phyloP scores from a whole-genome alignment of 1,139 yeast species.

The Blastobotrys petasosporus region DNA sequence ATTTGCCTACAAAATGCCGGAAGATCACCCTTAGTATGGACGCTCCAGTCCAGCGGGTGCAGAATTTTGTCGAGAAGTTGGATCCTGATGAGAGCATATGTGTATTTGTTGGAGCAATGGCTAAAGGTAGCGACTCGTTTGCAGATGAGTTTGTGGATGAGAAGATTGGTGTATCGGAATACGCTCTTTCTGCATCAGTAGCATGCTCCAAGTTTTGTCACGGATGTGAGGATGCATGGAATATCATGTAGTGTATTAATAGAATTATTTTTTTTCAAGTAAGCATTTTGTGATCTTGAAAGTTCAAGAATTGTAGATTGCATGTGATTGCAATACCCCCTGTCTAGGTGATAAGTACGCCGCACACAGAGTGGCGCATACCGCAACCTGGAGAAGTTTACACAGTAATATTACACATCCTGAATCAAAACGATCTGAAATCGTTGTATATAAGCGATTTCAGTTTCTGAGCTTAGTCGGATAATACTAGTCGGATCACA shows the following conservation, averaged over 20 bases:
- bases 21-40: constrained; percentile 92
- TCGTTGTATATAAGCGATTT: too few relatives aligned
- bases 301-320: too few relatives aligned
- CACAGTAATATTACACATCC: too few relatives aligned
- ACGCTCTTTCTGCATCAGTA: constrained; percentile 94
- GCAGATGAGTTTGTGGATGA: constrained; percentile 97
- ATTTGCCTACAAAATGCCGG: constrained; percentile 91
- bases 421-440: too few relatives aligned
- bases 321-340: too few relatives aligned
- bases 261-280: too few relatives aligned
- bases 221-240: constrained; percentile 98
- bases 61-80: constrained; percentile 75
- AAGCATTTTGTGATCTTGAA: too few relatives aligned
- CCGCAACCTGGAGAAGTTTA: too few relatives aligned
- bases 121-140: constrained; percentile 93
- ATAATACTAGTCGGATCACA: too few relatives aligned
- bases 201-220: constrained; percentile 98
- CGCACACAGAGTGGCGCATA: too few relatives aligned
- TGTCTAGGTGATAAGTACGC: too few relatives aligned
- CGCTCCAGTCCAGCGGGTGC: constrained; percentile 80
- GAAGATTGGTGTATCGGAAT: constrained; percentile 90
- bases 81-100: constrained; percentile 91
- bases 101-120: constrained; percentile 99
- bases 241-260: constrained; percentile 46
- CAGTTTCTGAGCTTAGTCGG: too few relatives aligned